A percentile compares a stretch with the other conserved stretches of the same genome.
phyloP scores from a whole-genome alignment of 2,329 filamentous ascomycete genomes.

The Colletotrichum sp. region DNA sequence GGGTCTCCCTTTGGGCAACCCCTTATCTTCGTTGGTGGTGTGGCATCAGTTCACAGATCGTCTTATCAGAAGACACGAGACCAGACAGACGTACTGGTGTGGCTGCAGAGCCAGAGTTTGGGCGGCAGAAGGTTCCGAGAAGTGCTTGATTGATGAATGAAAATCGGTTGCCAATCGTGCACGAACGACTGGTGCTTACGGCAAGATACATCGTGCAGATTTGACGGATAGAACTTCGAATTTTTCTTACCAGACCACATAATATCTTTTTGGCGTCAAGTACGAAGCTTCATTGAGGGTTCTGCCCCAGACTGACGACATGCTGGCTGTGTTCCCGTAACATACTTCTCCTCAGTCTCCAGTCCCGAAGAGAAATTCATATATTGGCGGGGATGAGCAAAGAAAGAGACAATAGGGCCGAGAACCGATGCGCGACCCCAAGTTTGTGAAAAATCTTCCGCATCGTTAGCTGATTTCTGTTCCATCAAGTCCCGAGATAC shows the following conservation, averaged over 20 bases:
- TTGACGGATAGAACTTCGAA: neutral
- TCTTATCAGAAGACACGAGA: neutral
- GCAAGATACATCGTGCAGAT: neutral
- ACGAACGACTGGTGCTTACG: neutral
- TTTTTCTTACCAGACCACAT: neutral
- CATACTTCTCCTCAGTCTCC: neutral
- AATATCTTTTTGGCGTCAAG: neutral
- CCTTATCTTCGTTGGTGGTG: neutral
- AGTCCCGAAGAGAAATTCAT: neutral
- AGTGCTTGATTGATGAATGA: neutral
- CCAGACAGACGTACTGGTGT: neutral
- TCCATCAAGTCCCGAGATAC: neutral
- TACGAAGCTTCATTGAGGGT: neutral
- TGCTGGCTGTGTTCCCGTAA: neutral
- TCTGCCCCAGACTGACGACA: neutral
- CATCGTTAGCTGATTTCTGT: neutral
- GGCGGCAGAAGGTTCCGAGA: neutral
- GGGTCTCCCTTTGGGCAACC: neutral
- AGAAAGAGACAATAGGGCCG: neutral
- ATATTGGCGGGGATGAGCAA: neutral
- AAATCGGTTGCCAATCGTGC: neutral
- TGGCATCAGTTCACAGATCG: neutral
- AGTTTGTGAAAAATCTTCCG: neutral
- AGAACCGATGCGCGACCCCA: neutral
- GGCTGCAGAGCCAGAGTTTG: neutral